Evolutionary conservation across 371 early-diverging fungal genomes (phyloP).

Genomic region (Zychaea mexicana): DNA sequence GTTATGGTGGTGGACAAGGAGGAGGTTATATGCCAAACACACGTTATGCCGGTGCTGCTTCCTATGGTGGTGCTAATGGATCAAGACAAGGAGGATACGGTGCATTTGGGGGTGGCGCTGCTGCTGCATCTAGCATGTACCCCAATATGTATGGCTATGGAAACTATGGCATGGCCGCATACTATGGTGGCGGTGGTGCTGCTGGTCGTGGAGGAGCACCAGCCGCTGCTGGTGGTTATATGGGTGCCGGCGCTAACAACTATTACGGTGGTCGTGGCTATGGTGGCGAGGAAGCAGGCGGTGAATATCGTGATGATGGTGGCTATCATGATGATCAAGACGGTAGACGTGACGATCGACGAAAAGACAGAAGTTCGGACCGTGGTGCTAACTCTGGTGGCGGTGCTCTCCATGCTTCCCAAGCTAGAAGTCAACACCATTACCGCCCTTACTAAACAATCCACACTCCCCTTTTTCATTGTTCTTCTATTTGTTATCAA

Average conservation of each 20-base stretch:
- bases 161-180: slow-evolving; percentile 26
- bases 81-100: slow-evolving; percentile 10
- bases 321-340: slow-evolving; percentile 13
- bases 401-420: slow-evolving; percentile 45
- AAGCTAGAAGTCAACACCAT: slow-evolving; percentile 34
- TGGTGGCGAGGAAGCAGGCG: background rate
- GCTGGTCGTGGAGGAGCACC: slow-evolving; percentile 1
- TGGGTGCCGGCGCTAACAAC: background rate
- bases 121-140: slow-evolving; percentile 28
- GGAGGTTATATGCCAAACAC: slow-evolving; percentile 41
- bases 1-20: slow-evolving; percentile 29
- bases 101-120: slow-evolving; percentile 21
- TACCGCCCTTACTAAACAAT: slow-evolving; percentile 37
- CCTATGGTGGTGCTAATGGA: slow-evolving; percentile 19
- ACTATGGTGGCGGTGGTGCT: slow-evolving; percentile 7
- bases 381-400: slow-evolving; percentile 15
- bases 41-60: slow-evolving; percentile 50
- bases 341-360: slow-evolving; percentile 16
- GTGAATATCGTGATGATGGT: background rate
- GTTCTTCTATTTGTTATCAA: background rate
- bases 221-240: background rate
- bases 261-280: slow-evolving; percentile 15
- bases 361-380: slow-evolving; percentile 8
- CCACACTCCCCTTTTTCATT: background rate
- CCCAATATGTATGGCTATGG: slow-evolving; percentile 32